Conservation (phyloP, 768 basidiomycete genomes). For the Tylopilus sp. region DNA sequence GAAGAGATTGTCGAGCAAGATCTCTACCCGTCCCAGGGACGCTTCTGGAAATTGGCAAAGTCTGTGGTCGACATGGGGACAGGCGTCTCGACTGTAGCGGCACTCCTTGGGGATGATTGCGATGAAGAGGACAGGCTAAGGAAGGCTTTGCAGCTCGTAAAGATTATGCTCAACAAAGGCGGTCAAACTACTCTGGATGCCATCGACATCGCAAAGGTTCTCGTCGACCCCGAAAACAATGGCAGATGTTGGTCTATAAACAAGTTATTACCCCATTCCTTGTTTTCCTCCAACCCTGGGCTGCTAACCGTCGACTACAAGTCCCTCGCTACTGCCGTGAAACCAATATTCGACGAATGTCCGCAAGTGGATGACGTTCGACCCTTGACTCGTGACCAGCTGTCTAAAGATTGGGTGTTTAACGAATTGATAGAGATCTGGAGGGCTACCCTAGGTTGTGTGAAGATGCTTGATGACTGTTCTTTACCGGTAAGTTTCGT, state of each 20-base stretch:
- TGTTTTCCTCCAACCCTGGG: slow-evolving; percentile 58
- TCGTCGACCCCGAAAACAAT: slow-evolving; percentile 35
- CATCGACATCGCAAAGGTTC: slow-evolving; percentile 44
- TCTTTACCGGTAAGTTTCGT: slow-evolving; percentile 47
- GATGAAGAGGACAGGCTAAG: slow-evolving; percentile 41
- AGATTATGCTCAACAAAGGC: slow-evolving; percentile 54
- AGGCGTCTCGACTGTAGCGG: slow-evolving; percentile 55
- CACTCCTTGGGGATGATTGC: slow-evolving; percentile 42
- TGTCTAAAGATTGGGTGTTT: slow-evolving; percentile 51
- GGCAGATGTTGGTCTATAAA: slow-evolving; percentile 43
- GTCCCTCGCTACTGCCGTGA: slow-evolving; percentile 44
- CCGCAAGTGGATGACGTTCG: slow-evolving; percentile 53
- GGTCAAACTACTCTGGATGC: slow-evolving; percentile 52
- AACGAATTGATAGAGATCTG: slow-evolving; percentile 51
- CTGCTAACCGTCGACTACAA: slow-evolving; percentile 52
- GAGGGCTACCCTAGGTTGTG: slow-evolving; percentile 42
- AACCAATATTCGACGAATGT: slow-evolving; percentile 52
- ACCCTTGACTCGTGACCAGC: slow-evolving; percentile 54
- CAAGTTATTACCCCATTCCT: slow-evolving; percentile 46
- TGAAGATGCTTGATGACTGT: slow-evolving; percentile 45
- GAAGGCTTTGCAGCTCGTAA: slow-evolving; percentile 48
- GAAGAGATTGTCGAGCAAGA: slow-evolving; percentile 23
- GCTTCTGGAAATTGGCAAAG: slow-evolving; percentile 48
- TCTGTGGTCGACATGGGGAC: slow-evolving; percentile 56
- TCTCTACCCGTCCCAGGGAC: slow-evolving; percentile 28